Conservation (phyloP, 108 stramenopile genomes). For the Seminavis robusta region DNA sequence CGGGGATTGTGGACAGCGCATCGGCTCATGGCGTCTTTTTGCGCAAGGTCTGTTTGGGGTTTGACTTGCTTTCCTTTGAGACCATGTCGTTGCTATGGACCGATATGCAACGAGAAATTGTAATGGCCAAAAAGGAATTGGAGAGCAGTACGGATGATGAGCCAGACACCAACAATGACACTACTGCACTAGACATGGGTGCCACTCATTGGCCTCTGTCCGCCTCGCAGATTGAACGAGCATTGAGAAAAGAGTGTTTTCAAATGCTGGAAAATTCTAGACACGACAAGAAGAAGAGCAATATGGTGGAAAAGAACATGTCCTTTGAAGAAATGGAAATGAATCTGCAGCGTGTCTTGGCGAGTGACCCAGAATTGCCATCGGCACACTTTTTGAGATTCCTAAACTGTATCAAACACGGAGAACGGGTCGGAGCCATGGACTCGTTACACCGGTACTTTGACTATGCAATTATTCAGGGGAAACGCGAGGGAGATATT, state of each 20-base stretch:
- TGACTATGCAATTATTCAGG: conserved; percentile 84
- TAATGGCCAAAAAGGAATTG: conserved; percentile 14
- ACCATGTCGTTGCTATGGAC: conserved; percentile 57
- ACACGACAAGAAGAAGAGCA: background rate
- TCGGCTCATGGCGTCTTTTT: conserved; percentile 69
- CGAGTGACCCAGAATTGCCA: conserved; percentile 73
- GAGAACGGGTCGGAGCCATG: conserved; percentile 75
- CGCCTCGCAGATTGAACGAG: conserved; percentile 25
- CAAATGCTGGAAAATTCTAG: background rate
- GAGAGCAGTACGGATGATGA: background rate
- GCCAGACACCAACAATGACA: background rate
- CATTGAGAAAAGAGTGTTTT: conserved; percentile 22
- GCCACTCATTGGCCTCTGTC: conserved; percentile 27
- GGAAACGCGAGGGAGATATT: conserved; percentile 31
- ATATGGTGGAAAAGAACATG: background rate
- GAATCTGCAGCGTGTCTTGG: conserved; percentile 21
- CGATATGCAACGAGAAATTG: conserved; percentile 21
- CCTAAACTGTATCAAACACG: conserved; percentile 69
- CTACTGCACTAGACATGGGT: background rate
- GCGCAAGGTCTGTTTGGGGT: conserved; percentile 70
- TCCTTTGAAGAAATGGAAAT: conserved; percentile 31
- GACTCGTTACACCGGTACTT: conserved; percentile 92
- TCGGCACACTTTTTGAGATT: conserved; percentile 79
- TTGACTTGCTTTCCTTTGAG: conserved; percentile 79
- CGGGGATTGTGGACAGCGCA: conserved; percentile 39